A percentile compares a stretch with the other conserved stretches of the same genome.
These are phyloP conservation scores for Fomitopsis pinicola DNA, from an alignment of 1,284 basidiomycete genomes.

Conservation along the genomic window DNA sequence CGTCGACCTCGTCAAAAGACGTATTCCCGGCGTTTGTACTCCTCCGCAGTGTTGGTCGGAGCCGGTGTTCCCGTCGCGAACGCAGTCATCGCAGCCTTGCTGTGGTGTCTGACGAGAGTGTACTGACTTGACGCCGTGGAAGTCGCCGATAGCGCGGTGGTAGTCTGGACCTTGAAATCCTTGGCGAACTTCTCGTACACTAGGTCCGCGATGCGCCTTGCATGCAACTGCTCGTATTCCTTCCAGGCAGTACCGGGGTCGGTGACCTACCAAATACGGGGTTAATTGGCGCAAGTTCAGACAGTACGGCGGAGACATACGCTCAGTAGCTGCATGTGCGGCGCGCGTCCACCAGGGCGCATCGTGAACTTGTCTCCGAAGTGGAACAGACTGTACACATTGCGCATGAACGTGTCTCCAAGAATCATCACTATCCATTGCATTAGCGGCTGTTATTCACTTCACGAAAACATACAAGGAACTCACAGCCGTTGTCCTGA, in stretches of 20 bases:
- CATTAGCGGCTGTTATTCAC: background rate
- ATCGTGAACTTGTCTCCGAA: background rate
- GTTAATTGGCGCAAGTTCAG: background rate
- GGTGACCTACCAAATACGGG: background rate
- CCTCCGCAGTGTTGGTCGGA: background rate
- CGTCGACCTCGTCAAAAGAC: too few relatives aligned
- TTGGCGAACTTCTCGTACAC: background rate
- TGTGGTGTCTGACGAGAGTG: background rate
- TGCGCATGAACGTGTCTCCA: conserved; percentile 10
- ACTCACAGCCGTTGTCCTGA: background rate
- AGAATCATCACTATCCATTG: conserved; percentile 5
- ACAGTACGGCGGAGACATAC: background rate
- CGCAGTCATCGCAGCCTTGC: background rate
- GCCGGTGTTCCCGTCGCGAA: background rate
- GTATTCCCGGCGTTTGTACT: background rate
- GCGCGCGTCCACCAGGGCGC: background rate
- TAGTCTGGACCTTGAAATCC: background rate
- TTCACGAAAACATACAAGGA: background rate
- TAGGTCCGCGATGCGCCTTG: background rate
- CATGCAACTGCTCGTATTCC: conserved; percentile 1
- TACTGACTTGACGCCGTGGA: background rate
- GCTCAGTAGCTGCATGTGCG: conserved; percentile 7
- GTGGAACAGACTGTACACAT: conserved; percentile 7
- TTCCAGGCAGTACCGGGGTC: conserved; percentile 5
- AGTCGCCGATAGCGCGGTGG: background rate